phyloP scores from a whole-genome alignment of 257 asterid genomes.

The Solanum piurae region DNA sequence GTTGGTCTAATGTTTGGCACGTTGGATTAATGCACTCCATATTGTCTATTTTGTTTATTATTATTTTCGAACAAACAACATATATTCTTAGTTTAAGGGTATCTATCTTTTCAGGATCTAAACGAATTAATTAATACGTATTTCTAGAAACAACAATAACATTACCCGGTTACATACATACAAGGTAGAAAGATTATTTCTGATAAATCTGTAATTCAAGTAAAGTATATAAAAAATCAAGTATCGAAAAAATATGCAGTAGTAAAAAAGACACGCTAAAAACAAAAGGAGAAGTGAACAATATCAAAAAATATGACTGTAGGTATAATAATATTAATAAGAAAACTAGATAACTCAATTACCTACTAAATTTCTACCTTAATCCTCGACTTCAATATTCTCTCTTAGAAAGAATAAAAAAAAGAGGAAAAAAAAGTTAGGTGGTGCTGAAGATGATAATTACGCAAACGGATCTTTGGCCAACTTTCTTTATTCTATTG shows the following conservation, averaged over 20 bases:
- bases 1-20: not conserved
- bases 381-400: not conserved
- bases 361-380: no score
- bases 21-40: constrained; percentile 1
- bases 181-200: not conserved
- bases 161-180: not conserved
- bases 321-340: no score
- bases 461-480: not conserved
- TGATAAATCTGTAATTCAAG: not conserved
- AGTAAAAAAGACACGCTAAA: not conserved
- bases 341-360: no score
- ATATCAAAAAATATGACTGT: no score
- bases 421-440: not conserved
- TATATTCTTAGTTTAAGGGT: not conserved
- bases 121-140: not conserved
- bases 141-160: not conserved
- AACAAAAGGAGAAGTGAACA: not conserved
- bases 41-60: not conserved
- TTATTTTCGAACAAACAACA: not conserved
- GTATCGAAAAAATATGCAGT: accelerated
- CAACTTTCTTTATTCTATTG: not conserved
- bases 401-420: not conserved
- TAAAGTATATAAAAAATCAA: not conserved
- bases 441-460: not conserved
- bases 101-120: not conserved